A percentile compares a stretch with the other conserved stretches of the same genome.
Conservation (phyloP, 2,329 filamentous ascomycete genomes). For the Ophiostoma sp. region DNA sequence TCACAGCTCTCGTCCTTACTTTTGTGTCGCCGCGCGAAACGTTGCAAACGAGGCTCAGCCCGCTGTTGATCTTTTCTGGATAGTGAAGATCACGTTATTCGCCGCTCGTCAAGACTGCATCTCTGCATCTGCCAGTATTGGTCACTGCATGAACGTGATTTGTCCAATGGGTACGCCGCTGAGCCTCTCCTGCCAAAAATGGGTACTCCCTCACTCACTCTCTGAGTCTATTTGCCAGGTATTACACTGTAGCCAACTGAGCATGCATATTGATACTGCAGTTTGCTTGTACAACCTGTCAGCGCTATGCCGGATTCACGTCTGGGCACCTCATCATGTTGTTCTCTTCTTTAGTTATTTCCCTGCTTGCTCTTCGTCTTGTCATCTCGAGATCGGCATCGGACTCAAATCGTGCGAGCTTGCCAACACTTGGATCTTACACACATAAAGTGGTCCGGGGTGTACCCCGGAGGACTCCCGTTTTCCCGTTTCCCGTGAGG, state of each 20-base stretch:
- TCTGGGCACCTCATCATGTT: background rate
- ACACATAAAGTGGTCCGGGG: background rate
- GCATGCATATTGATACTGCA: background rate
- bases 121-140: background rate
- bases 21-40: background rate
- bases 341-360: background rate
- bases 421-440: background rate
- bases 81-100: background rate
- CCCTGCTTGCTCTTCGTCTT: background rate
- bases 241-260: background rate
- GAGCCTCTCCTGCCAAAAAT: background rate
- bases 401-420: background rate
- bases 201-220: background rate
- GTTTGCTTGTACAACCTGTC: background rate
- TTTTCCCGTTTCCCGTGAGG: background rate
- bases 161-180: background rate
- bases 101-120: background rate
- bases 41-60: slow-evolving; percentile 5
- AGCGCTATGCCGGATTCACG: background rate
- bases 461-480: background rate
- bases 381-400: slow-evolving; percentile 7
- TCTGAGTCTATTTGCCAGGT: background rate
- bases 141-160: background rate
- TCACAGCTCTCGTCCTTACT: background rate
- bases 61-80: background rate